Evolutionary conservation across 768 basidiomycete genomes (phyloP).

Genomic region (Phlegmacium glaucopus): DNA sequence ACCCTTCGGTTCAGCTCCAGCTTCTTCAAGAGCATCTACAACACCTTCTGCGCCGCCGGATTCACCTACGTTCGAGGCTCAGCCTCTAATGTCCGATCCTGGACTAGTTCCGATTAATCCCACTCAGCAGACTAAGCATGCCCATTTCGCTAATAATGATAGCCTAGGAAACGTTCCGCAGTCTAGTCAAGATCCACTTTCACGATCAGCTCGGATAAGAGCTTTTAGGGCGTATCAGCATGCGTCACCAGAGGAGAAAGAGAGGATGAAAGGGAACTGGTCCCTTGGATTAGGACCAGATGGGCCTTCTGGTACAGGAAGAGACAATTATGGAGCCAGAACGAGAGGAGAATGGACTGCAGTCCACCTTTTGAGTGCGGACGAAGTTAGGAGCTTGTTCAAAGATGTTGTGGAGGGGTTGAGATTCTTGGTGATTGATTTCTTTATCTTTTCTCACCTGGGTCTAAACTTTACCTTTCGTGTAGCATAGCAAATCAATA

Average conservation of each 20-base stretch:
- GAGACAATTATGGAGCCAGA: conserved; percentile 18
- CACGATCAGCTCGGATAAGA: conserved; percentile 69
- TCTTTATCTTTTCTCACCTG: background rate
- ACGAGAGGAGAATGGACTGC: conserved; percentile 50
- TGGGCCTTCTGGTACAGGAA: conserved; percentile 3
- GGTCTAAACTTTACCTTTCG: conserved; percentile 1
- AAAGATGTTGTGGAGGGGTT: conserved; percentile 84
- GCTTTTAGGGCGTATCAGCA: conserved; percentile 71
- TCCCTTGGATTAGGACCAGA: conserved; percentile 24
- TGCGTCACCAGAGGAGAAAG: conserved; percentile 61
- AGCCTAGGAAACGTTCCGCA: conserved; percentile 5
- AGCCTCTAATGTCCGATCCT: conserved; percentile 3
- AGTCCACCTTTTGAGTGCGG: conserved; percentile 80
- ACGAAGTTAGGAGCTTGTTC: conserved; percentile 81
- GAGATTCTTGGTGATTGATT: conserved; percentile 68
- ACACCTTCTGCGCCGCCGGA: conserved; percentile 15
- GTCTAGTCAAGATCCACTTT: conserved; percentile 35
- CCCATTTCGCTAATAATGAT: background rate
- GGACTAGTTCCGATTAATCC: conserved; percentile 8
- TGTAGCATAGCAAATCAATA: conserved; percentile 77
- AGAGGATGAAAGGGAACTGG: conserved; percentile 54
- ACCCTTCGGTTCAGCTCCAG: conserved; percentile 25
- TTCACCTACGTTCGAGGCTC: conserved; percentile 13
- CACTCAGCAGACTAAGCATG: conserved; percentile 4
- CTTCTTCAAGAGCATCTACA: conserved; percentile 18